These are phyloP conservation scores for Cryptosporidium tyzzeri DNA, from an alignment of 169 alveolate genomes.

Conservation along the genomic window DNA sequence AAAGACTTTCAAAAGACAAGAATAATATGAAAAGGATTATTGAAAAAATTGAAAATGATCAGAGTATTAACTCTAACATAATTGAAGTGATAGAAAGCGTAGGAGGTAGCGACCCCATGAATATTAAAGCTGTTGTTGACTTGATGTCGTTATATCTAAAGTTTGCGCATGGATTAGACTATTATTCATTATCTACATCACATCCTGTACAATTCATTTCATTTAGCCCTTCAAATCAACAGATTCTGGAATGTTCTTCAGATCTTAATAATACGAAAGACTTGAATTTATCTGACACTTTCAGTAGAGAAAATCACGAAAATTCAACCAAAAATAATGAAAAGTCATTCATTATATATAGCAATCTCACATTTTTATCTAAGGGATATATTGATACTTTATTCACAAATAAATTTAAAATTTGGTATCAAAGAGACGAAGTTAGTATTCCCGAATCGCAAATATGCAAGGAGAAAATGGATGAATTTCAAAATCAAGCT, in stretches of 20 bases:
- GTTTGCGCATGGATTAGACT: slow-evolving; percentile 68
- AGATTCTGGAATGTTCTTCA: not conserved
- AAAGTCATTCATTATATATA: not conserved
- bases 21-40: slow-evolving; percentile 36
- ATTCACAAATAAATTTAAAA: slow-evolving; percentile 26
- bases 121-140: slow-evolving; percentile 15
- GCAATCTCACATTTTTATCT: slow-evolving; percentile 6
- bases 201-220: not conserved
- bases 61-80: not conserved
- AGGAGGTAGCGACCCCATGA: not conserved
- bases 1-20: slow-evolving; percentile 31
- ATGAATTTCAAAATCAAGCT: slow-evolving; percentile 4
- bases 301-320: too few species aligned
- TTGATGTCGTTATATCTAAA: slow-evolving; percentile 20
- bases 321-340: not conserved
- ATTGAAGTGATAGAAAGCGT: not conserved
- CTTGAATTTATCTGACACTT: not conserved
- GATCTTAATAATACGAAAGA: not conserved
- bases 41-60: slow-evolving; percentile 44
- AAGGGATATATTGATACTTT: slow-evolving; percentile 46
- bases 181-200: slow-evolving; percentile 28
- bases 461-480: not conserved
- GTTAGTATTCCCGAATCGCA: slow-evolving; percentile 2
- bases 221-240: not conserved
- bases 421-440: slow-evolving; percentile 15